These are phyloP conservation scores for Sclerotinia sclerotiorum DNA, from an alignment of 2,329 filamentous ascomycete species.

Conservation along the genomic window DNA sequence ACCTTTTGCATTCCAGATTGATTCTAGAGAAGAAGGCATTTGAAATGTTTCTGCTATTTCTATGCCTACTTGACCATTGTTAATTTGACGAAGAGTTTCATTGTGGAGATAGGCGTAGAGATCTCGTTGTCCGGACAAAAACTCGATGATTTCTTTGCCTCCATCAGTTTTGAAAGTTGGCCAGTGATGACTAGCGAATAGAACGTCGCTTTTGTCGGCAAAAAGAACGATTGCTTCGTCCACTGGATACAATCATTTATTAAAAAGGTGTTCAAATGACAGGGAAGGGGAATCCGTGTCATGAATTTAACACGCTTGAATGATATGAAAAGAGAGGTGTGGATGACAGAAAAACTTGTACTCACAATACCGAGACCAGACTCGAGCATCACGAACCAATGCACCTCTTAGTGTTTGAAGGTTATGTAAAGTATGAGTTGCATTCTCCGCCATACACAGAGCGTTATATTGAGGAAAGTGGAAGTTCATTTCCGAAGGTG, in stretches of 20 bases:
- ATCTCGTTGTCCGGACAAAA: constrained; percentile 43
- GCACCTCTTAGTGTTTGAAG: constrained; percentile 46
- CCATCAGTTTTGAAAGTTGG: constrained; percentile 40
- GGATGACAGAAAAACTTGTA: too few species aligned
- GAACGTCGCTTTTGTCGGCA: constrained; percentile 39
- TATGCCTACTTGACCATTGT: constrained; percentile 41
- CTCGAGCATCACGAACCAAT: constrained; percentile 44
- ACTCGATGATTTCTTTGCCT: constrained; percentile 10
- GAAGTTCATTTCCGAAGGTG: constrained; percentile 46
- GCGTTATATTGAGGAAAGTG: constrained; percentile 44
- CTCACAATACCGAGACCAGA: constrained; percentile 42
- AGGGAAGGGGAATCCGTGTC: too few species aligned
- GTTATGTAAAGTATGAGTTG: constrained; percentile 46
- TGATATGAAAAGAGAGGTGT: too few species aligned
- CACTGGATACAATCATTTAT: constrained; percentile 26
- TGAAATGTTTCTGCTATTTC: constrained; percentile 45
- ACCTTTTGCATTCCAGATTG: constrained; percentile 28
- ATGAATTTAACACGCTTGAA: too few species aligned
- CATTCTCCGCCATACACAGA: constrained; percentile 44
- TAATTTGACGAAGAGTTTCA: constrained; percentile 45
- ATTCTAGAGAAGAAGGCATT: constrained; percentile 40
- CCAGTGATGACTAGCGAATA: constrained; percentile 46
- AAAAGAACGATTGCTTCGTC: constrained; percentile 44
- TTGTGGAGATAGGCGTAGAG: constrained; percentile 45
- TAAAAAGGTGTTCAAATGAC: too few species aligned